Percentiles rank a stretch among this genome's conserved stretches.
These are phyloP conservation scores for Microbotryum lychnidis-dioicae DNA, from an alignment of 1,284 basidiomycete genomes.

Conservation along the genomic window DNA sequence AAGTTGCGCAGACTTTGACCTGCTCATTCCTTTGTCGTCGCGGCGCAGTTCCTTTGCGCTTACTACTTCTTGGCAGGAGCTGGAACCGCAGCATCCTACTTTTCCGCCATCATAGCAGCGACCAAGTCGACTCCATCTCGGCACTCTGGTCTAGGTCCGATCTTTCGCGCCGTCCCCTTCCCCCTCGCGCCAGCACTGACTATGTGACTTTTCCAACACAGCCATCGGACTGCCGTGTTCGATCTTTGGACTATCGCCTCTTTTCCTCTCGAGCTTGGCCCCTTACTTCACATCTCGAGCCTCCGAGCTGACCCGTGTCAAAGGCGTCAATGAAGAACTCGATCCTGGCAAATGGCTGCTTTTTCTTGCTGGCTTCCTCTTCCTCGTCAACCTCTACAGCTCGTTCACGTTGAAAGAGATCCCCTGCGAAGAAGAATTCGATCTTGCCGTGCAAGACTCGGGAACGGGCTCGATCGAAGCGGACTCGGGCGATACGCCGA, in stretches of 20 bases:
- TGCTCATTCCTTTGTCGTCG: no score
- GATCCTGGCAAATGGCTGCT: constrained; percentile 27
- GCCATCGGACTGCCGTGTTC: constrained; percentile 32
- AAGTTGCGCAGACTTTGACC: no score
- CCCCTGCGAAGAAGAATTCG: constrained; percentile 15
- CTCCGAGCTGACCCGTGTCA: not conserved
- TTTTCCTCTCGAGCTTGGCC: constrained; percentile 31
- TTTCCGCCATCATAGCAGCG: constrained; percentile 25
- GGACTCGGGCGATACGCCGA: not conserved
- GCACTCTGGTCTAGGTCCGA: constrained; percentile 30
- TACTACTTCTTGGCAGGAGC: constrained; percentile 26
- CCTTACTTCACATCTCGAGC: constrained; percentile 25
- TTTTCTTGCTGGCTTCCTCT: constrained; percentile 28
- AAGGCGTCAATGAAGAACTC: constrained; percentile 20
- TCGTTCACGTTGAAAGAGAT: constrained; percentile 20
- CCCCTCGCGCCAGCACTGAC: no score
- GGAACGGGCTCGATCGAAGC: not conserved
- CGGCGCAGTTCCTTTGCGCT: constrained; percentile 5
- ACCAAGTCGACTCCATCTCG: constrained; percentile 26
- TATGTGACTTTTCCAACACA: not conserved
- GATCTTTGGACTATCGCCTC: constrained; percentile 33
- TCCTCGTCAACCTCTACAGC: constrained; percentile 26
- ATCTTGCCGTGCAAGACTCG: not conserved
- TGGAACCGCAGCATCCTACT: constrained; percentile 31
- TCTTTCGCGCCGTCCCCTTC: no score